Conservation (phyloP, 345 rosid species). For the Boechera stricta region DNA sequence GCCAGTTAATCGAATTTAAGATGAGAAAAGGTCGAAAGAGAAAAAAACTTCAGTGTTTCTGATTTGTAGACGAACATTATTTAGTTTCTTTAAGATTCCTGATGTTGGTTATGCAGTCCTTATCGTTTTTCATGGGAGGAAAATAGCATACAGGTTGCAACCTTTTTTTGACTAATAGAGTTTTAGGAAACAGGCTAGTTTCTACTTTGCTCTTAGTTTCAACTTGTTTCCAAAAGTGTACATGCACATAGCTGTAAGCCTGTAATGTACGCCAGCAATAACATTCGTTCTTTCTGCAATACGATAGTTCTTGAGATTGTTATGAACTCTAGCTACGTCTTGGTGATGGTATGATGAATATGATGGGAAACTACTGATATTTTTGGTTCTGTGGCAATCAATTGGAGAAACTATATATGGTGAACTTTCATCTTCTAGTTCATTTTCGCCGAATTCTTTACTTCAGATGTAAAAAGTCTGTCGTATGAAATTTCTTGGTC, state of each 20-base stretch:
- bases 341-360: neutral
- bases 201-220: neutral
- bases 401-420: neutral
- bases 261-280: neutral
- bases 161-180: neutral
- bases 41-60: neutral
- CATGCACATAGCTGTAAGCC: neutral
- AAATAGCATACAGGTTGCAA: neutral
- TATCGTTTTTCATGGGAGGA: neutral
- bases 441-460: neutral
- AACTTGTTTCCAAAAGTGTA: constrained; percentile 20
- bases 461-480: neutral
- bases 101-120: constrained; percentile 7
- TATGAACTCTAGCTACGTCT: neutral
- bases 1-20: neutral
- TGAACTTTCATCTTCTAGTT: neutral
- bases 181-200: constrained; percentile 1
- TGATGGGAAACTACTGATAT: neutral
- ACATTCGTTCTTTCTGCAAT: neutral
- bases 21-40: neutral
- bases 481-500: constrained; percentile 3
- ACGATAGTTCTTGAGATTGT: neutral
- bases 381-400: neutral
- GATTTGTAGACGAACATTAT: neutral
- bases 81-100: constrained; percentile 6